phyloP scores from a whole-genome alignment of 225 moss, liverwort and hornwort species.

The Pleurozium schreberi region DNA sequence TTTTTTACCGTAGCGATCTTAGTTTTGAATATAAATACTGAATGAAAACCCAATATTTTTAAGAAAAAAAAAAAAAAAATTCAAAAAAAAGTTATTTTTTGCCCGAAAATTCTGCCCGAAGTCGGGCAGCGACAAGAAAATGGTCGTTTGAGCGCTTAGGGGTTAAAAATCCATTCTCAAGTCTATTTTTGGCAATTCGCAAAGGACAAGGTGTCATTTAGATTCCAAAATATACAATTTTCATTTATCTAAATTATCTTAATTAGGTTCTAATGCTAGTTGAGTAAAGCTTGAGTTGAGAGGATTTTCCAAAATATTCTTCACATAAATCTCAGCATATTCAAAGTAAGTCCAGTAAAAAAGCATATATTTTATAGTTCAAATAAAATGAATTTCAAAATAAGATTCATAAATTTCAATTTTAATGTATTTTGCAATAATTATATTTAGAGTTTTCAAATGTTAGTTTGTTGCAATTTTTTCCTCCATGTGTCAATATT shows the following conservation, averaged over 20 bases:
- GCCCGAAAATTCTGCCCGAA: no score
- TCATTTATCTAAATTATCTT: not conserved
- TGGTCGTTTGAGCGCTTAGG: no score
- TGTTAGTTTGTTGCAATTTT: not conserved
- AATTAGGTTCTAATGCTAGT: not conserved
- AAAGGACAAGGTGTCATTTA: not conserved
- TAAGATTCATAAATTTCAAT: not conserved
- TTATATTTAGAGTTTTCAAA: not conserved
- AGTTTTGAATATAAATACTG: no score
- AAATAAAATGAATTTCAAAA: accelerated
- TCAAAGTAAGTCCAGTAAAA: not conserved
- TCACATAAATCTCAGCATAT: not conserved
- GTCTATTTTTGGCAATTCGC: not conserved
- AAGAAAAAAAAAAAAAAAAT: no score
- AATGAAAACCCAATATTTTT: no score
- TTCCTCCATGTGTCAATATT: not conserved
- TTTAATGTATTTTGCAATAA: not conserved
- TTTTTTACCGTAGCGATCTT: no score
- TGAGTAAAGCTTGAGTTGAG: accelerated
- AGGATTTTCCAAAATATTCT: not conserved
- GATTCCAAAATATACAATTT: not conserved
- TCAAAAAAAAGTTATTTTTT: no score
- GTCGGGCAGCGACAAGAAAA: no score
- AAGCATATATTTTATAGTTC: not conserved
- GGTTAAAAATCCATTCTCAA: no score